Conservation (phyloP, 192 early-diverging fungal species). For the Coemansia aciculifera region DNA sequence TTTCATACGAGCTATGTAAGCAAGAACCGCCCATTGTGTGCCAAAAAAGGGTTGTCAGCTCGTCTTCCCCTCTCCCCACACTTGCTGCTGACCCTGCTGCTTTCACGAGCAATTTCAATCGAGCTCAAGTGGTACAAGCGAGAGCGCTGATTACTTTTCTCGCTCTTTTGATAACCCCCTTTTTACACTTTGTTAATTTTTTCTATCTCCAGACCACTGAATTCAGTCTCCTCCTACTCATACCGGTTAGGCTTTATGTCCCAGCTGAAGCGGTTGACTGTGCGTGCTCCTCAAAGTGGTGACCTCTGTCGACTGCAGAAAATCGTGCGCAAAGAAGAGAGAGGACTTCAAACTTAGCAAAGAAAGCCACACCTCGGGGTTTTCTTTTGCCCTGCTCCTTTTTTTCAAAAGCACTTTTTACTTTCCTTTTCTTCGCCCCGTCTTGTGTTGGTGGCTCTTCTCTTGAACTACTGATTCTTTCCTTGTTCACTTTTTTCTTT, state of each 20-base stretch:
- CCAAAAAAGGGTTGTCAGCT: not conserved
- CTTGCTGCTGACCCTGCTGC: not conserved
- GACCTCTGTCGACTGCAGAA: slow-evolving; percentile 8
- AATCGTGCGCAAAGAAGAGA: not conserved
- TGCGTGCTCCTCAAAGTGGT: not conserved
- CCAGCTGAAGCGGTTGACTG: slow-evolving; percentile 5
- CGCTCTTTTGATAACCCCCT: not conserved
- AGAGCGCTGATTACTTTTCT: not conserved
- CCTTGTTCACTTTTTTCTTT: not conserved
- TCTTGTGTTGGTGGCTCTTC: not conserved
- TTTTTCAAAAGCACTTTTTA: not conserved
- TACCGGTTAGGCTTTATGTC: not conserved
- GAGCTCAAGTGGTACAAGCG: not conserved
- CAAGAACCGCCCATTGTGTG: not conserved
- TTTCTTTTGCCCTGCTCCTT: not conserved
- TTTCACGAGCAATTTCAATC: not conserved
- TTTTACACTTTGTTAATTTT: not conserved
- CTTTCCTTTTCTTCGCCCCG: not conserved
- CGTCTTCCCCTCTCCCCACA: not conserved
- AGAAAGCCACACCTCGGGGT: not conserved
- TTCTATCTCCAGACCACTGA: not conserved
- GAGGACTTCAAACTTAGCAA: not conserved
- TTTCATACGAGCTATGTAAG: not conserved
- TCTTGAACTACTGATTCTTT: not conserved
- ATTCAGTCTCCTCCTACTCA: not conserved